Evolutionary conservation across 106 monocot genomes (phyloP), one percentile per base, ranked within the genome.

Genomic region (Alisma plantagoaquatica): DNA sequence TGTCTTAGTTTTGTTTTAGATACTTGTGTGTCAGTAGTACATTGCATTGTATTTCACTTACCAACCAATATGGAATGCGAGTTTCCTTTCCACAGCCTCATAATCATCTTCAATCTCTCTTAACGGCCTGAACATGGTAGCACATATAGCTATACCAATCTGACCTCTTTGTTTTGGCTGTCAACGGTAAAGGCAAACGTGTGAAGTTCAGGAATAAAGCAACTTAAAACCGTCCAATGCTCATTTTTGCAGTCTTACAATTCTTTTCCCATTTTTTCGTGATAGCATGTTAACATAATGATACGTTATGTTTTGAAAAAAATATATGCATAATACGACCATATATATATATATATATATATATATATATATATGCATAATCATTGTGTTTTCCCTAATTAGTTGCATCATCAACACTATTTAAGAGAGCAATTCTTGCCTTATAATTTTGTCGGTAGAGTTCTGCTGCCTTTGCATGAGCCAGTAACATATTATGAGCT

Each of bases 381-480:
- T n/a, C n/a, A n/a, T n/a, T n/a, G n/a, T n/a, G n/a, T n/a, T n/a
- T n/a, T n/a, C n/a, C n/a, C n/a, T n/a, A n/a, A n/a, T n/a, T n/a
- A n/a, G n/a, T n/a, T n/a, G n/a, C n/a, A n/a, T n/a, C n/a, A n/a
- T n/a, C 3, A 18, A 46, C 3, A 46, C 3, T 16, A 18, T 10
- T 46, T 14, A 38, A 18, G 45, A 10, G 45, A 10, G 3, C 3
- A 4, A 46, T 4, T 3, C 2, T 14, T 49, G 71, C 77, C 66
- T 77, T 71, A 31, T 77, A 77, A 19, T 67, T 66, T 1, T 4
- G 30, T 27, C 57, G 64, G 29, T 77, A 77, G 18, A 72, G 43
- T 18, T 67, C 57, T 8, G 32, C 62, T 0, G 72, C 77, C 45
- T 48, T 67, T 5, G 58, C 67, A 41, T 77, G 77, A 5, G 77